Conservation (phyloP, 108 stramenopile species). For the Nannochloropsis granulata region DNA sequence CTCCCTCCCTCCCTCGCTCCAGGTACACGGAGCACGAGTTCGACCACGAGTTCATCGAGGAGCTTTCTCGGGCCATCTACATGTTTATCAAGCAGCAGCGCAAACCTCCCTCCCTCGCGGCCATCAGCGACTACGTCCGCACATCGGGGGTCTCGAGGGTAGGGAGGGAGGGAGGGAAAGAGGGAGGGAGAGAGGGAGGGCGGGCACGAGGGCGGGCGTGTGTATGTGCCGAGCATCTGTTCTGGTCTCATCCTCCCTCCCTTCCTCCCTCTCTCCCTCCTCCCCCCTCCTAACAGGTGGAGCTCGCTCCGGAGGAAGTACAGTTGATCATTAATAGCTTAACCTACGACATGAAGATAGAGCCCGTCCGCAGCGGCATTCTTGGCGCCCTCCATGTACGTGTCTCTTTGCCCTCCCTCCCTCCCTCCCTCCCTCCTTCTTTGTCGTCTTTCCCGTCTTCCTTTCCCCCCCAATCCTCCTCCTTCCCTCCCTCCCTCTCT, state of each 20-base stretch:
- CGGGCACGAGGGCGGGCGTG: background rate
- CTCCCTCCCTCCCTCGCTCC: background rate
- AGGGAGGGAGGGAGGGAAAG: background rate
- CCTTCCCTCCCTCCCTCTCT: background rate
- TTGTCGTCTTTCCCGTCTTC: too few relatives aligned
- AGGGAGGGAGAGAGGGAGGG: background rate
- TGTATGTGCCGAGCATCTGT: background rate
- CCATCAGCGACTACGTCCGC: slow-evolving; percentile 51
- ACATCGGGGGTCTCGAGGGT: slow-evolving; percentile 54
- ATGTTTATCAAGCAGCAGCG: slow-evolving; percentile 23
- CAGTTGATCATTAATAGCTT: slow-evolving; percentile 52
- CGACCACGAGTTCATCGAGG: slow-evolving; percentile 89
- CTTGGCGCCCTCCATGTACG: slow-evolving; percentile 6
- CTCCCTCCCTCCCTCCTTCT: background rate
- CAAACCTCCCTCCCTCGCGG: slow-evolving; percentile 39
- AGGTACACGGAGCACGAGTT: slow-evolving; percentile 71
- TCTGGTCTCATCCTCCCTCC: background rate
- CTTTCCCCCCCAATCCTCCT: background rate
- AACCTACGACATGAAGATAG: slow-evolving; percentile 15
- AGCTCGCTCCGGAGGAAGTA: slow-evolving; percentile 66
- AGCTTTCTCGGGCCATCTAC: slow-evolving; percentile 63
- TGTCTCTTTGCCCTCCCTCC: background rate
- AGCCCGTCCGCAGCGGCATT: slow-evolving; percentile 4
- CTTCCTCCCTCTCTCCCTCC: background rate
- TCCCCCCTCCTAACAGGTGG: slow-evolving; percentile 35